Percentiles rank a stretch among this genome's conserved stretches.
These are phyloP conservation scores for Termitomyces sp. DNA, from an alignment of 768 basidiomycete species.

Conservation along the genomic window DNA sequence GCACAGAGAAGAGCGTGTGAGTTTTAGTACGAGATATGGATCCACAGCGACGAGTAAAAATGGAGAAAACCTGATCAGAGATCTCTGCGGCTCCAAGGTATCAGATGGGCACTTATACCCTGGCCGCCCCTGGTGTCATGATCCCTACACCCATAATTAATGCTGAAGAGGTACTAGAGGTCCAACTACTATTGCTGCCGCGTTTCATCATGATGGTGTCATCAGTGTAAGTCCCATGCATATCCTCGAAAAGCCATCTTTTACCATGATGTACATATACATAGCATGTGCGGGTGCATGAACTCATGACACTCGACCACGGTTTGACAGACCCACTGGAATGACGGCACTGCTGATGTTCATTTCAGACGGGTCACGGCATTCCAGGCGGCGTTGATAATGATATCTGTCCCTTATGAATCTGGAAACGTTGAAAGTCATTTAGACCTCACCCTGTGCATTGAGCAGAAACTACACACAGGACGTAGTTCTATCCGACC, in stretches of 20 bases:
- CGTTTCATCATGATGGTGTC: not conserved
- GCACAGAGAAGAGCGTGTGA: not conserved
- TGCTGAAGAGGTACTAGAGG: not conserved
- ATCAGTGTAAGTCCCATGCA: not conserved
- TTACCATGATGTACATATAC: not conserved
- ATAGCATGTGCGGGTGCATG: not conserved
- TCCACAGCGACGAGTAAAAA: not conserved
- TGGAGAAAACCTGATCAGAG: not conserved
- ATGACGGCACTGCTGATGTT: not conserved
- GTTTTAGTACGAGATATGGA: not conserved
- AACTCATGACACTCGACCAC: not conserved
- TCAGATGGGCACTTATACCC: too few relatives aligned
- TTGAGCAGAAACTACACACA: not conserved
- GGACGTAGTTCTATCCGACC: not conserved
- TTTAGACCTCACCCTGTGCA: not conserved
- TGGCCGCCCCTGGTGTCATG: too few relatives aligned
- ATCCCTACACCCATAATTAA: not conserved
- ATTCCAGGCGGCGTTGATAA: not conserved
- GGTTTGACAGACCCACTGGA: not conserved
- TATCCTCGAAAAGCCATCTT: not conserved
- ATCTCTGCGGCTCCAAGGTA: constrained; percentile 2
- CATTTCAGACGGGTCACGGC: not conserved
- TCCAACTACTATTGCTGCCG: not conserved
- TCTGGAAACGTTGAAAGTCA: not conserved
- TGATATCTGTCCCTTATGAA: not conserved